Base-by-base conservation (phyloP, 2,329 filamentous ascomycete species). In the Sodiomyces alkalinus region DNA sequence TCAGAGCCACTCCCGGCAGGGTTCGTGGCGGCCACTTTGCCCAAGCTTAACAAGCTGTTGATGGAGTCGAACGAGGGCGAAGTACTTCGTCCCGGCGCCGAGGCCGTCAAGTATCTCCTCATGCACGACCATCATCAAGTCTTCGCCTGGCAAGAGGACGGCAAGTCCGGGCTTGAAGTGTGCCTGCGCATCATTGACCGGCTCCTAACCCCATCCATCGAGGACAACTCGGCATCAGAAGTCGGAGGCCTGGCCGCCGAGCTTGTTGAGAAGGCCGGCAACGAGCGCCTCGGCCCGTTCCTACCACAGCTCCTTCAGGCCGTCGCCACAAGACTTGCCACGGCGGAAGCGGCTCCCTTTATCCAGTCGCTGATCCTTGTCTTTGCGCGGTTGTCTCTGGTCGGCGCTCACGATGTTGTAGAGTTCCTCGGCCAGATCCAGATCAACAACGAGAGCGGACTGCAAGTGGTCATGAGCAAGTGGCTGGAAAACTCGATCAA, bases 401-500 rank as follows among this genome's bases (percentile, higher is more conserved):
- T 80, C 27, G 85, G 82, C 26, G 80, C 87, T 7, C 72, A 74
- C 15, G 90, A 96, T 43, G 86, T 98, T 2, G 78, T 96, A 10
- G 77, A 90, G 31, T 98, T 98, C 57, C 63, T 98, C 18, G 78
- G 78, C 35, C 76, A 83, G 44, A 77, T 93, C 36, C 69, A 83
- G 41, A 80, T 96, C 39, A 71, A 73, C 26, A 76, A 75, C 12
- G 65, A 80, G 46, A 92, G 68, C 44, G 90, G 86, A n/a, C 59
- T 98, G 6, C 73, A 86, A 38, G 75, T 94, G 15, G 90, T 98
- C 4, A 59, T 96, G 39, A 68, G 75, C 53, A 94, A 96, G 55
- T 98, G 90, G 90, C 63, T 98, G 1, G 90, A 96, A 57, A 93
- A 96, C 53, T 93, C 85, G 4, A 71, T 92, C 52, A 92, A 80